Percentiles rank a stretch among this genome's conserved stretches.
Evolutionary conservation across 2,329 filamentous ascomycete species (phyloP).

Genomic region (Fusarium sp.): DNA sequence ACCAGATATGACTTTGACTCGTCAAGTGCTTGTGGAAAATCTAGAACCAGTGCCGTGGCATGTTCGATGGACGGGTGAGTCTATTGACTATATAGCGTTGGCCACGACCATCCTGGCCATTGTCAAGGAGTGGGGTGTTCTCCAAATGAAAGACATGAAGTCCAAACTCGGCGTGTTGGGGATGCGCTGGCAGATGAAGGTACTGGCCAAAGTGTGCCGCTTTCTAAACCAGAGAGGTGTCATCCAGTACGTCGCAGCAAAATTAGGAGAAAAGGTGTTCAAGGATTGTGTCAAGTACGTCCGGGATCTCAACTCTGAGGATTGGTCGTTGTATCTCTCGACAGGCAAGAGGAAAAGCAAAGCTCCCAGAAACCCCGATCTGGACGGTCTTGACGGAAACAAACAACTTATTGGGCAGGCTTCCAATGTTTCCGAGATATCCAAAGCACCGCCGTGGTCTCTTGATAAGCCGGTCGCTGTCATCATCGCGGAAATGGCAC

Average conservation of each 20-base stretch:
- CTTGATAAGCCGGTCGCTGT: slow-evolving; percentile 55
- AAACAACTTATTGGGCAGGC: slow-evolving; percentile 40
- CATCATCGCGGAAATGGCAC: slow-evolving; percentile 52
- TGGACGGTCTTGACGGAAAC: slow-evolving; percentile 47
- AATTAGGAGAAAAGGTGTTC: slow-evolving; percentile 68
- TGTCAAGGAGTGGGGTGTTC: slow-evolving; percentile 70
- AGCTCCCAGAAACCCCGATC: slow-evolving; percentile 46
- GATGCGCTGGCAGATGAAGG: slow-evolving; percentile 73
- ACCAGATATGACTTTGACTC: slow-evolving; percentile 58
- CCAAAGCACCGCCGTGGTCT: slow-evolving; percentile 53
- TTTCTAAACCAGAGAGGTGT: slow-evolving; percentile 70
- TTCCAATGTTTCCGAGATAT: slow-evolving; percentile 47
- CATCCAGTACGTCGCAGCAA: slow-evolving; percentile 71
- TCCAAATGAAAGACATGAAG: slow-evolving; percentile 72
- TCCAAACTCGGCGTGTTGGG: slow-evolving; percentile 70
- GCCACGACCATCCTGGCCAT: slow-evolving; percentile 71
- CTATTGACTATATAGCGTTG: slow-evolving; percentile 71
- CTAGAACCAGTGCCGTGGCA: slow-evolving; percentile 71
- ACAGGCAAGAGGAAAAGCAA: slow-evolving; percentile 60
- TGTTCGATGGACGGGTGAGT: slow-evolving; percentile 69
- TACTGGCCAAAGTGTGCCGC: slow-evolving; percentile 70
- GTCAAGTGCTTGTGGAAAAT: slow-evolving; percentile 59
- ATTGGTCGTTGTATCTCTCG: slow-evolving; percentile 70
- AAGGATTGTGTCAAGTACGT: slow-evolving; percentile 74
- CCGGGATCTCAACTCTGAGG: slow-evolving; percentile 68